Evolutionary conservation across 805 yeast species (phyloP).

Genomic region (Yueomyces sp.): DNA sequence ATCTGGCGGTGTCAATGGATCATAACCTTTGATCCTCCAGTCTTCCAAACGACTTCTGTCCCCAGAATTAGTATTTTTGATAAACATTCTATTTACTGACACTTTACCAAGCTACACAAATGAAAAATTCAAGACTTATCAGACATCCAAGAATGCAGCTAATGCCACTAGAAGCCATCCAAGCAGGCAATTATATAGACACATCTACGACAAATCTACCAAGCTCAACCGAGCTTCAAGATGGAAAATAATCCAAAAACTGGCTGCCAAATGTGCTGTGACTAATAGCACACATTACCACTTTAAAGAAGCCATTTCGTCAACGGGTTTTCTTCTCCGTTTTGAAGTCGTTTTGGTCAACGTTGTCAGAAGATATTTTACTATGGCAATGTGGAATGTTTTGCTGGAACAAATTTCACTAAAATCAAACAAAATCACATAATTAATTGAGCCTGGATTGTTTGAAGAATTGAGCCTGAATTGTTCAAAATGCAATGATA

Average conservation of each 20-base stretch:
- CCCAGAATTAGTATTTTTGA: conserved; percentile 71
- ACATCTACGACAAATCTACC: not conserved
- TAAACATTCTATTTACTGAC: conserved; percentile 43
- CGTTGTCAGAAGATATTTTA: too few species aligned
- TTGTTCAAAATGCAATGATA: not conserved
- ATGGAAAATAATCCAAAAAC: not conserved
- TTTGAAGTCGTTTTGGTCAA: too few species aligned
- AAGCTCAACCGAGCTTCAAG: not conserved
- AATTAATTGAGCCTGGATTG: not conserved
- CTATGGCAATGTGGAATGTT: too few species aligned
- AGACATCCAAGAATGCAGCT: too few species aligned
- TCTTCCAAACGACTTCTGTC: conserved; percentile 60
- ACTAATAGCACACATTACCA: too few species aligned
- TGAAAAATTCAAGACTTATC: not conserved
- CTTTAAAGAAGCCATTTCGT: too few species aligned
- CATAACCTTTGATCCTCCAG: conserved; percentile 76
- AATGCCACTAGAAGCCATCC: not conserved
- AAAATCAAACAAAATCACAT: too few species aligned
- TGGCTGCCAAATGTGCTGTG: too few species aligned
- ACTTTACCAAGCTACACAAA: not conserved
- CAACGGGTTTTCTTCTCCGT: too few species aligned
- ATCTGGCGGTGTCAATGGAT: conserved; percentile 89
- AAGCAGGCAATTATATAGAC: not conserved
- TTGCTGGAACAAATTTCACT: too few species aligned
- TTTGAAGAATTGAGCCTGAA: not conserved